A percentile compares a stretch with the other conserved stretches of the same genome.
These are phyloP conservation scores for Trichophyton benhamiae DNA, from an alignment of 2,329 filamentous ascomycete genomes.

Conservation along the genomic window DNA sequence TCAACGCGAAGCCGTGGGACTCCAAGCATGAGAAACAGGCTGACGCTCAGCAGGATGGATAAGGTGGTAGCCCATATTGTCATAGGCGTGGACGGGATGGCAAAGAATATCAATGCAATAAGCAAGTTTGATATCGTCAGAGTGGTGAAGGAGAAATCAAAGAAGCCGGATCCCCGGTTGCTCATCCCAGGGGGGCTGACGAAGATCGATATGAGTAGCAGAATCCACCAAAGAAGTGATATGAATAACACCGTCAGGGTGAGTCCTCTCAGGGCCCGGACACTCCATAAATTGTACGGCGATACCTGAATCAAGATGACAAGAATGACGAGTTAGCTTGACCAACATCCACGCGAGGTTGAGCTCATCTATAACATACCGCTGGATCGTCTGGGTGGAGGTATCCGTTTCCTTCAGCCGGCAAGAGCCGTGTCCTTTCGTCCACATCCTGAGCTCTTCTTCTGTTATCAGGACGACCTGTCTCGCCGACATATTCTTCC, in stretches of 20 bases:
- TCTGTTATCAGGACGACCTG: neutral
- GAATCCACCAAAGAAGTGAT: constrained; percentile 82
- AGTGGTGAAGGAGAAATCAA: constrained; percentile 71
- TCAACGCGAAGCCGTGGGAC: constrained; percentile 65
- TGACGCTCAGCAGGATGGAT: constrained; percentile 53
- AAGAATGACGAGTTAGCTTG: neutral
- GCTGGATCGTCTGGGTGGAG: constrained; percentile 70
- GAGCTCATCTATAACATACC: constrained; percentile 37
- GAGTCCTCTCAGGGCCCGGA: constrained; percentile 65
- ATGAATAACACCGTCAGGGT: constrained; percentile 63
- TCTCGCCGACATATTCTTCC: neutral
- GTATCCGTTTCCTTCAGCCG: constrained; percentile 50
- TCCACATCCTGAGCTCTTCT: constrained; percentile 34
- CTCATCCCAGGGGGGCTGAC: constrained; percentile 79
- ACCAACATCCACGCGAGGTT: neutral
- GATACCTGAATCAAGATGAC: constrained; percentile 43
- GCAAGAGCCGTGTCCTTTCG: constrained; percentile 56
- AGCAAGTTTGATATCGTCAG: constrained; percentile 64
- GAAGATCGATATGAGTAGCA: constrained; percentile 81
- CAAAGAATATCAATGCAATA: constrained; percentile 74
- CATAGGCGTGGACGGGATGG: constrained; percentile 66
- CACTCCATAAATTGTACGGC: constrained; percentile 89
- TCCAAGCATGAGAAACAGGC: constrained; percentile 66
- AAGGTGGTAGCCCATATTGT: constrained; percentile 60
- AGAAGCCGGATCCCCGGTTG: constrained; percentile 82